These are phyloP conservation scores for Coniochaeta pulveracea DNA, from an alignment of 2,329 filamentous ascomycete genomes.

Conservation along the genomic window DNA sequence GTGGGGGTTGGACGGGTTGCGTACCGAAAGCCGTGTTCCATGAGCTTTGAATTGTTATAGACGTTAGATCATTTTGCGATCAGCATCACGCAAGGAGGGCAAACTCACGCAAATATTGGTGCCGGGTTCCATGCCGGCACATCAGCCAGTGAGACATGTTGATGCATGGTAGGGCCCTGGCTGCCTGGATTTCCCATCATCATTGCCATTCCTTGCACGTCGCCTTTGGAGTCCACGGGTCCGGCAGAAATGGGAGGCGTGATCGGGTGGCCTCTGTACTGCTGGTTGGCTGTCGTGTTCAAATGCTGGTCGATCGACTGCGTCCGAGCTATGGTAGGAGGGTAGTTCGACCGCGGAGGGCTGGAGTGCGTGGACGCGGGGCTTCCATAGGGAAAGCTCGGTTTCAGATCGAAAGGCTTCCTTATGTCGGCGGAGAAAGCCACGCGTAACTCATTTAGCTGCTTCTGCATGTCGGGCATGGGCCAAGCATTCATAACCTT, in stretches of 20 bases:
- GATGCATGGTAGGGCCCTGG: conserved; percentile 37
- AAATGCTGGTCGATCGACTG: conserved; percentile 43
- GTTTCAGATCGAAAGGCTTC: conserved; percentile 81
- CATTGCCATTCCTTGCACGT: conserved; percentile 61
- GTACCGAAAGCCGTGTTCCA: conserved; percentile 93
- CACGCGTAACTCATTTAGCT: conserved; percentile 79
- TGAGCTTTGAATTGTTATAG: conserved; percentile 54
- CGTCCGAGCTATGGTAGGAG: conserved; percentile 29
- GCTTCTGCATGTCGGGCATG: conserved; percentile 79
- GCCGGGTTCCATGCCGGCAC: conserved; percentile 71
- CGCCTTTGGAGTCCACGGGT: conserved; percentile 60
- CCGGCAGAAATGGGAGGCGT: conserved; percentile 70
- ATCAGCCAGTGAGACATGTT: conserved; percentile 50
- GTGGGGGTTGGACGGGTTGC: conserved; percentile 36
- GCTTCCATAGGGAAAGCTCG: conserved; percentile 77
- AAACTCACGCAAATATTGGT: conserved; percentile 77
- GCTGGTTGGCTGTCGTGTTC: conserved; percentile 37
- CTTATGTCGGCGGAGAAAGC: conserved; percentile 81
- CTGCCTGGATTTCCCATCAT: conserved; percentile 48
- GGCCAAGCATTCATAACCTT: conserved; percentile 74
- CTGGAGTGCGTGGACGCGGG: conserved; percentile 52
- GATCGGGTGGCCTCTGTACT: conserved; percentile 57
- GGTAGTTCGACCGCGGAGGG: conserved; percentile 46
- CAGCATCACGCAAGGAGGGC: conserved; percentile 5
- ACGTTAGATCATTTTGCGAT: conserved; percentile 17